Evolutionary conservation across 306 rosid genomes (phyloP).

Genomic region (Cucurbita moschata): DNA sequence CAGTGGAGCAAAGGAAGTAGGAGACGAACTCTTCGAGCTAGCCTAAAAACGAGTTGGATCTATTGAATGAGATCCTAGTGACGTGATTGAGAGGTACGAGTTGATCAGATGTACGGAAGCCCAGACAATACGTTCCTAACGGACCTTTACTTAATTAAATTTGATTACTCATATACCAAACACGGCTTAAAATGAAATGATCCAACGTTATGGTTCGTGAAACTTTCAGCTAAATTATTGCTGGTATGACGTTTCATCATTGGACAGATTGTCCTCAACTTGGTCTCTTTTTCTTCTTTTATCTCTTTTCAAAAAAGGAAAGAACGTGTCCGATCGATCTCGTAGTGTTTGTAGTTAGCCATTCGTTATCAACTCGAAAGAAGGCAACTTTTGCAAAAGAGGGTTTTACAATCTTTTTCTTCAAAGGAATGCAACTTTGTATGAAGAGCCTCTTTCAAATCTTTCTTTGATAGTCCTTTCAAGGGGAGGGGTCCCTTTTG

Average conservation of each 20-base stretch:
- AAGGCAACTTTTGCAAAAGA: not conserved
- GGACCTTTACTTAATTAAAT: too few species aligned
- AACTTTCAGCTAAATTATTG: not conserved
- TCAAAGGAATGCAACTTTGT: slow-evolving; percentile 1
- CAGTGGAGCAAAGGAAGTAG: too few species aligned
- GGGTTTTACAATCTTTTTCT: not conserved
- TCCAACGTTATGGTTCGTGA: not conserved
- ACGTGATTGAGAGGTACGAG: too few species aligned
- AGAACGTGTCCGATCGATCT: not conserved
- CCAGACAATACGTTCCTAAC: too few species aligned
- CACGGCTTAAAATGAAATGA: not conserved
- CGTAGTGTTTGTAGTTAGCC: not conserved
- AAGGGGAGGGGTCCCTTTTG: not conserved
- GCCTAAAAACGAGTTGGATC: too few species aligned
- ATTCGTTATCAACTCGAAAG: not conserved
- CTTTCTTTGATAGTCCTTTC: not conserved
- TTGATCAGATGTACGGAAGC: too few species aligned
- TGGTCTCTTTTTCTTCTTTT: not conserved
- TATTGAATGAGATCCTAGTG: too few species aligned
- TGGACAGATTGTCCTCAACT: not conserved
- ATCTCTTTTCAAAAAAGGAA: not conserved
- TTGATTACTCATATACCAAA: too few species aligned
- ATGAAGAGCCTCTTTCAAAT: not conserved
- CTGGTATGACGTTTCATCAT: not conserved
- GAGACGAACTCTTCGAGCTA: too few species aligned